Conservation (phyloP, 371 early-diverging fungal species). For the Zopfochytrium polystomum region DNA sequence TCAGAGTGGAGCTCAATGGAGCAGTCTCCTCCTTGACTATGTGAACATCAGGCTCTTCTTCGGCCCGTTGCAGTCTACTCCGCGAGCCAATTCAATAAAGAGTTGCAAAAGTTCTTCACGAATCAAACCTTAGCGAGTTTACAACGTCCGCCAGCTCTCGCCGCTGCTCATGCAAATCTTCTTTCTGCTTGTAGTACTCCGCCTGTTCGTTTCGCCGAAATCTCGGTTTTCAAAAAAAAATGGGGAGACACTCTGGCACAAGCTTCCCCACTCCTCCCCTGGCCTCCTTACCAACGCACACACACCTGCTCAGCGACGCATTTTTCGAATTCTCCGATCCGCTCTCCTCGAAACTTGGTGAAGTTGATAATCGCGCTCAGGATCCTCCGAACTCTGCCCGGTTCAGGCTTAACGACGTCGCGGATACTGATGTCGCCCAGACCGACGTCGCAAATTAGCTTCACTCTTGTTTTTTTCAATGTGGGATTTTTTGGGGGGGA, state of each 20-base stretch:
- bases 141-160: slow-evolving; percentile 44
- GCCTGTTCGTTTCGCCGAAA: slow-evolving; percentile 22
- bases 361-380: slow-evolving; percentile 80
- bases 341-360: slow-evolving; percentile 81
- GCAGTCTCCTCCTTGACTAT: slow-evolving; percentile 31
- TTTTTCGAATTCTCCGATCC: slow-evolving; percentile 42
- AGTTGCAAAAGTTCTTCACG: neutral
- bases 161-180: slow-evolving; percentile 27
- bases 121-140: slow-evolving; percentile 37
- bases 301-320: slow-evolving; percentile 37
- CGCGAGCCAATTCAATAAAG: too few species aligned
- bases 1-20: slow-evolving; percentile 38
- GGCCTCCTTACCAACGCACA: too few species aligned
- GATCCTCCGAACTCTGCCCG: slow-evolving; percentile 57
- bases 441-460: slow-evolving; percentile 65
- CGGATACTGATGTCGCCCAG: slow-evolving; percentile 65
- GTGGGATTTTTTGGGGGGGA: too few species aligned
- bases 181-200: slow-evolving; percentile 22
- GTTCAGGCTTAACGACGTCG: slow-evolving; percentile 72
- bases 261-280: too few species aligned
- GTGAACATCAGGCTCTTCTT: slow-evolving; percentile 43
- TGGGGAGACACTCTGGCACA: too few species aligned
- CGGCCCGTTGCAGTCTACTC: slow-evolving; percentile 40
- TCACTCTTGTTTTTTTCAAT: too few species aligned
- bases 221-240: too few species aligned